Percentiles rank a stretch among this genome's conserved stretches.
phyloP scores from a whole-genome alignment of 345 rosid species.

The Balakata baccata region DNA sequence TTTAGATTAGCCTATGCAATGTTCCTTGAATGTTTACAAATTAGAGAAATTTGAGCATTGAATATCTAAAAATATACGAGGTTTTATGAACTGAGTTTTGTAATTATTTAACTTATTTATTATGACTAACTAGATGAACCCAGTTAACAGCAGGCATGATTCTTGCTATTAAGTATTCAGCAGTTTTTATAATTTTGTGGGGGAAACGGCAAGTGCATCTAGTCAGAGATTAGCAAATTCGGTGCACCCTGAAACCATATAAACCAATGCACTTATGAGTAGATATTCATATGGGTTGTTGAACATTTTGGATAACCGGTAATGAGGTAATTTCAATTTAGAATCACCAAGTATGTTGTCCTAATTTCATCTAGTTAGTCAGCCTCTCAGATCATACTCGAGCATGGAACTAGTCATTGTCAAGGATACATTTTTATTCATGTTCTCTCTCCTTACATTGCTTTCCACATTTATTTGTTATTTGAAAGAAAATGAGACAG shows the following conservation, averaged over 20 bases:
- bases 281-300: neutral
- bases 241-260: neutral
- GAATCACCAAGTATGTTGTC: neutral
- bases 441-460: neutral
- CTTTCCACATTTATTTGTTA: neutral
- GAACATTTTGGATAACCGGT: neutral
- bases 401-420: neutral
- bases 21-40: neutral
- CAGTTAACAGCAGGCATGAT: neutral
- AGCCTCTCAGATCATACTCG: neutral
- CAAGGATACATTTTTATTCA: neutral
- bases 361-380: neutral
- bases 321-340: neutral
- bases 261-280: neutral
- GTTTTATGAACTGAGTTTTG: neutral
- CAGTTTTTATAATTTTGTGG: neutral
- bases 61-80: neutral
- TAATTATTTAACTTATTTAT: neutral
- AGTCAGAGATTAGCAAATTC: too few relatives aligned
- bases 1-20: neutral
- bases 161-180: neutral
- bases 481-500: neutral
- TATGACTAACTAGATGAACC: neutral
- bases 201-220: neutral
- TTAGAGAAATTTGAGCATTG: too few relatives aligned